phyloP scores from a whole-genome alignment of 257 asterid species.

The Plantago major region DNA sequence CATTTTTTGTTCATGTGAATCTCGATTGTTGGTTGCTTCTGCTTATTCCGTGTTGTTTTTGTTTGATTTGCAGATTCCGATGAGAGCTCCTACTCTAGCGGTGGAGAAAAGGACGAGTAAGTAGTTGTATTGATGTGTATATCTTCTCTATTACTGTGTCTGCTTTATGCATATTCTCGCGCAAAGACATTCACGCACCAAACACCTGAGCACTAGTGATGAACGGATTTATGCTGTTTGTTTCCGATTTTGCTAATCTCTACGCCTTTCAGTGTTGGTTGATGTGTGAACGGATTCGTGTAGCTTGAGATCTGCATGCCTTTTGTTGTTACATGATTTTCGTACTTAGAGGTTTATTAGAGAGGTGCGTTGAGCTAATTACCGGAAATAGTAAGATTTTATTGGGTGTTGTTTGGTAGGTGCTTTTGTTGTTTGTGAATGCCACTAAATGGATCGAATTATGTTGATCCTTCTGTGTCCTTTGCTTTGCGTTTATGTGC shows the following conservation, averaged over 20 bases:
- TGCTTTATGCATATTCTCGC: constrained; percentile 10
- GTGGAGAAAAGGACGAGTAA: constrained; percentile 70
- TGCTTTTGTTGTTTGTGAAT: no score
- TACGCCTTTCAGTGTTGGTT: constrained; percentile 13
- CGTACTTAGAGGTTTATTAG: constrained; percentile 16
- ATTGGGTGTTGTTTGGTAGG: no score
- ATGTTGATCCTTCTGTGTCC: no score
- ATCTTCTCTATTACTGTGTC: constrained; percentile 7
- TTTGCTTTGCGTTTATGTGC: no score
- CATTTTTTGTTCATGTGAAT: constrained; percentile 27
- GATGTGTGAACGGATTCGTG: constrained; percentile 25
- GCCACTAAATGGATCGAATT: no score
- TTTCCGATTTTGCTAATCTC: constrained; percentile 11
- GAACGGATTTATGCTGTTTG: background rate
- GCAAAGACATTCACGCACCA: no score
- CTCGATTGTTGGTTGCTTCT: constrained; percentile 4
- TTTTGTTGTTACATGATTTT: constrained; percentile 26
- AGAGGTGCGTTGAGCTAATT: constrained; percentile 22
- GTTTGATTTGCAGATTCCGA: constrained; percentile 68
- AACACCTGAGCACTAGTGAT: no score
- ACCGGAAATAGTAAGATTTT: background rate
- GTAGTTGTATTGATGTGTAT: constrained; percentile 11
- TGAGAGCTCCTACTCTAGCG: constrained; percentile 50
- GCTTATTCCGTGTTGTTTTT: constrained; percentile 14
- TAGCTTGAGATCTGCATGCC: constrained; percentile 40